Conservation (phyloP, 441 rosid species). For the Erysimum pusillum region DNA sequence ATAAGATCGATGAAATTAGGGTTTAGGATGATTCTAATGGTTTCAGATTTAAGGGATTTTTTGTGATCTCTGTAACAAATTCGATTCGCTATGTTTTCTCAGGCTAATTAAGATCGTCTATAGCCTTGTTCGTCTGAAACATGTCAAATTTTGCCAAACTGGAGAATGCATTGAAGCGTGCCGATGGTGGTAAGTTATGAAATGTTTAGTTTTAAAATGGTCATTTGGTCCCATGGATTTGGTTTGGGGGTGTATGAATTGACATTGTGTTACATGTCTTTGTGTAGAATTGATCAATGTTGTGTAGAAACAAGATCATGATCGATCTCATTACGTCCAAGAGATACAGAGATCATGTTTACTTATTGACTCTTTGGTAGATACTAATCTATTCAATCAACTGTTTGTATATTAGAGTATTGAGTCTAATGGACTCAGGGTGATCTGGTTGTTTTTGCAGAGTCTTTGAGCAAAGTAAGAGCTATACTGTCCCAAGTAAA, state of each 20-base stretch:
- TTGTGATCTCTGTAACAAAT: not conserved
- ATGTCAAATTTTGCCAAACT: conserved; percentile 90
- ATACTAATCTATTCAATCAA: not conserved
- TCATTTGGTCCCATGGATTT: not conserved
- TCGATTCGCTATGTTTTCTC: conserved; percentile 3
- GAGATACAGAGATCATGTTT: conserved; percentile 92
- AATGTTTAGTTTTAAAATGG: not conserved
- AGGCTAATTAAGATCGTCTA: conserved; percentile 30
- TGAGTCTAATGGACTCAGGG: conserved; percentile 86
- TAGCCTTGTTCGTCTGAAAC: conserved; percentile 39
- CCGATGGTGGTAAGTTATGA: conserved; percentile 76
- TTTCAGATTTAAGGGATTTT: not conserved
- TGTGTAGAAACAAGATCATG: conserved; percentile 98
- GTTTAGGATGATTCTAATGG: conserved; percentile 19
- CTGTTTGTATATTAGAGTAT: conserved; percentile 65
- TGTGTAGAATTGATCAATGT: conserved; percentile 89
- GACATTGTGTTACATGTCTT: conserved; percentile 15
- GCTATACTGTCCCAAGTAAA: conserved; percentile 68
- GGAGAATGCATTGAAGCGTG: conserved; percentile 93
- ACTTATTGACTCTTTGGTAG: not conserved
- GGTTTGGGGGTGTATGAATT: conserved; percentile 21
- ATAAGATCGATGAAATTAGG: conserved; percentile 26
- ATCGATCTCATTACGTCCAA: conserved; percentile 88
- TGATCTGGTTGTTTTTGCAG: conserved; percentile 75
- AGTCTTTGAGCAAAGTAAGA: conserved; percentile 82